phyloP scores from a whole-genome alignment of 2,329 filamentous ascomycete species.

The Cercospora canescens region DNA sequence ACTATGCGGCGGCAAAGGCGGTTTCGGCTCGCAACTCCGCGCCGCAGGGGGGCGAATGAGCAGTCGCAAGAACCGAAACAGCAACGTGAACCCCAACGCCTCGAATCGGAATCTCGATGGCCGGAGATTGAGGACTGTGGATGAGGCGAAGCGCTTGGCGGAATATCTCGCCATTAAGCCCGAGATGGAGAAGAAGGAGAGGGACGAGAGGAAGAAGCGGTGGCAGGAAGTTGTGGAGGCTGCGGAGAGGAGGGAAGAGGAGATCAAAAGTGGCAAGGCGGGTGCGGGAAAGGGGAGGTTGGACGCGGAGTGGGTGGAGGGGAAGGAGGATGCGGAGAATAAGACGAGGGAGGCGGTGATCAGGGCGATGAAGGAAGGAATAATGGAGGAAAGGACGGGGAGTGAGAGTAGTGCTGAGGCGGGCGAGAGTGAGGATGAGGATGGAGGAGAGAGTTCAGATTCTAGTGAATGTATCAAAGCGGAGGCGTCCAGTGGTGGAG shows the following conservation, averaged over 20 bases:
- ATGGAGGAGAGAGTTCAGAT: constrained; percentile 32
- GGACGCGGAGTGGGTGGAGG: constrained; percentile 92
- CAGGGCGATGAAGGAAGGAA: constrained; percentile 65
- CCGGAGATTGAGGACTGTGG: constrained; percentile 83
- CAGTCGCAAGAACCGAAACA: constrained; percentile 82
- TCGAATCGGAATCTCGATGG: constrained; percentile 94
- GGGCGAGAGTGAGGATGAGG: constrained; percentile 34
- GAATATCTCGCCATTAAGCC: constrained; percentile 95
- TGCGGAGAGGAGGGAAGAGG: constrained; percentile 79
- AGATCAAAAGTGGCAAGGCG: constrained; percentile 72
- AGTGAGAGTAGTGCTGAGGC: constrained; percentile 43
- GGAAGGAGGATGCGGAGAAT: constrained; percentile 86
- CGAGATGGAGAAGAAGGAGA: constrained; percentile 94
- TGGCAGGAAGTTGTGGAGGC: constrained; percentile 88
- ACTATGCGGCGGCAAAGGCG: constrained; percentile 90
- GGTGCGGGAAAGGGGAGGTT: constrained; percentile 59
- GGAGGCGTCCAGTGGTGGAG: constrained; percentile 41
- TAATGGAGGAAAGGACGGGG: constrained; percentile 48
- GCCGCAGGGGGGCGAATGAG: constrained; percentile 98
- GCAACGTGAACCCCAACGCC: constrained; percentile 69
- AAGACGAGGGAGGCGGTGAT: constrained; percentile 76
- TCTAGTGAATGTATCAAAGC: constrained; percentile 30
- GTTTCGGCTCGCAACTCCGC: constrained; percentile 94
- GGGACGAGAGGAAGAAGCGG: constrained; percentile 77
- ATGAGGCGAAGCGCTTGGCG: constrained; percentile 90